Evolutionary conservation across 306 rosid species (phyloP), one percentile per base, ranked within the genome.

Genomic region (Cucumis melo): DNA sequence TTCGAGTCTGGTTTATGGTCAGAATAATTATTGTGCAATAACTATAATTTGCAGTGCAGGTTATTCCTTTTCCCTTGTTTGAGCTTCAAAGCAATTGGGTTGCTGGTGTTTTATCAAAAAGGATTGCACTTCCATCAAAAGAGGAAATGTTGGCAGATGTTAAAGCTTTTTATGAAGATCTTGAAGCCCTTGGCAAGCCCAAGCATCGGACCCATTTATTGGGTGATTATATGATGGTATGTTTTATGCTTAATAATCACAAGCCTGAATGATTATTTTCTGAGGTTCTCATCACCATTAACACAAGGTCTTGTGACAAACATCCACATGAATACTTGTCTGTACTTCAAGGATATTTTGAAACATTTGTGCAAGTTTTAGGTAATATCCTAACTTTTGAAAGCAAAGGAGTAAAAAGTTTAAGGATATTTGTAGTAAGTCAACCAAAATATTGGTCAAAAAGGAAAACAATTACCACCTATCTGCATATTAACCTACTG

Each of bases 1-100:
- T 60, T 32, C 16, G 20, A 7, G 17, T 64, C 57, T 57, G 27
- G 27, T 56, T 21, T 21, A 46, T 19, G 24, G 8, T 8, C 15
- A 14, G 32, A 48, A 15, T 58, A 21, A 64, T 44, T 16, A 12
- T 42, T 34, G 39, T 20, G 34, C 56, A 63, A 20, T 23, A 29
- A 24, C 62, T 32, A 3, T 32, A 32, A 38, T 77, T 38, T 7
- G 0, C 57, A 38, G 23, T 46, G 59, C 88, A 91, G 95, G 90
- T 78, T 82, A 57, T 16, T 68, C 93, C 96, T 59, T 90, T 92
- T 51, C 80, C 83, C 63, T 0, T 85, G 88, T 79, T 54, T 58
- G 98, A 92, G 81, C 75, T 85, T 74, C 98, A 92, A 78, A 84
- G 91, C 87, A 89, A 85, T 80, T 92, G 98, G 98, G 88, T 92